Conservation (phyloP, 352 stramenopile species). For the Phytophthora pluvialis region DNA sequence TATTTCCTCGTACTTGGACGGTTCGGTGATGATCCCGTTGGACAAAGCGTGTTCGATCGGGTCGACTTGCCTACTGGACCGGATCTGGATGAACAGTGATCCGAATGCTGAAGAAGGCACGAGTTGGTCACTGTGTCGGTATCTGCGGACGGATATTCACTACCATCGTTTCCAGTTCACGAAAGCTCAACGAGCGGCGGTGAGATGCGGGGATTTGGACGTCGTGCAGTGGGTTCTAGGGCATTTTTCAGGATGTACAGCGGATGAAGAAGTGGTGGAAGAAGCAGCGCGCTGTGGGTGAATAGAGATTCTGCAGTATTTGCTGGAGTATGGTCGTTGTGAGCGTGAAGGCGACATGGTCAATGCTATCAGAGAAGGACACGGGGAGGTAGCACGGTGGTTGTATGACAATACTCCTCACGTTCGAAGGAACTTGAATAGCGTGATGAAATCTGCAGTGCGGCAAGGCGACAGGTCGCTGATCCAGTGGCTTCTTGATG, state of each 20-base stretch:
- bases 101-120: background rate
- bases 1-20: slow-evolving; percentile 27
- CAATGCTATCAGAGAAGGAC: slow-evolving; percentile 8
- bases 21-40: slow-evolving; percentile 17
- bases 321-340: slow-evolving; percentile 10
- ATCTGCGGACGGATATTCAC: slow-evolving; percentile 15
- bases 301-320: slow-evolving; percentile 18
- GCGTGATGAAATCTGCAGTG: slow-evolving; percentile 7
- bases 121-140: slow-evolving; percentile 16
- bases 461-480: background rate
- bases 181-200: slow-evolving; percentile 3
- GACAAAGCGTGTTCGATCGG: slow-evolving; percentile 10
- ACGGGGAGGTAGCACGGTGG: slow-evolving; percentile 8
- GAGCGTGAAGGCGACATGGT: slow-evolving; percentile 6
- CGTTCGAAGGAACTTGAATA: slow-evolving; percentile 1
- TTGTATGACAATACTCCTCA: slow-evolving; percentile 19
- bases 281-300: slow-evolving; percentile 12
- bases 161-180: slow-evolving; percentile 24
- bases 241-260: slow-evolving; percentile 17
- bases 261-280: slow-evolving; percentile 21
- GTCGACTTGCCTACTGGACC: slow-evolving; percentile 14
- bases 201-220: slow-evolving; percentile 12
- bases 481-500: slow-evolving; percentile 16
- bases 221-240: slow-evolving; percentile 16
- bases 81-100: slow-evolving; percentile 25